Base-by-base conservation (phyloP, 257 asterid species). In the Forsythia suspensa region DNA sequence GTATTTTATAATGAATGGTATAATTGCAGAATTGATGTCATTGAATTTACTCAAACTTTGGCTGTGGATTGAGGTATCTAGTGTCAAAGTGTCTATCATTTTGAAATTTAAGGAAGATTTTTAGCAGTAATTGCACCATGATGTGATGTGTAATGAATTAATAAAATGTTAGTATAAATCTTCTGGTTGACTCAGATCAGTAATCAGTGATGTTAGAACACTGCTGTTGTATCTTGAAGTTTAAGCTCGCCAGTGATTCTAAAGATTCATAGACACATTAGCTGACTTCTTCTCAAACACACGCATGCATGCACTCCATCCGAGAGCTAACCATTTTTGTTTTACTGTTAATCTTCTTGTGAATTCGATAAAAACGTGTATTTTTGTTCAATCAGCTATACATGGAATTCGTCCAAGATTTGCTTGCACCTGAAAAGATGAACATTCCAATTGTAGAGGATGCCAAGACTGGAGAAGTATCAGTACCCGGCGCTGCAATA, bases 401-500 rank as follows among this genome's bases (percentile, higher is more conserved):
- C 91, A 87, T 90, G 96, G 98, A 94, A 84, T 90, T 93, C 42
- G 82, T 94, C 82, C 98, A 94, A 89, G 98, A 94, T 94, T 89
- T 94, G 86, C 97, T 94, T 80, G 92, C 94, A 72, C 97, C 98
- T 16, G 96, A 92, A 76, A 94, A 87, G 86, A 89, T 83, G 38
- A 94, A 87, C 84, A 92, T 94, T 63, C 93, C 96, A 16, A 90
- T 94, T 34, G 90, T 86, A 69, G 97, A 94, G 86, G 97, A 94
- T 82, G 92, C 94, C 78, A 94, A 81, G 86, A 94, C 90, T 29
- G 97, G 98, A 80, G 97, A 94, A 90, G 89, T 94, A 52, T 83
- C 89, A 29, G 95, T 90, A 69, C 94, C 97, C 67, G 96, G 98
- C 65, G 92, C 88, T 71, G 90, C 91, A 73, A 79, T 87, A 75